Evolutionary conservation across 331 rosid species (phyloP), one percentile per base, ranked within the genome.

Genomic region (Pyrus hybrid): DNA sequence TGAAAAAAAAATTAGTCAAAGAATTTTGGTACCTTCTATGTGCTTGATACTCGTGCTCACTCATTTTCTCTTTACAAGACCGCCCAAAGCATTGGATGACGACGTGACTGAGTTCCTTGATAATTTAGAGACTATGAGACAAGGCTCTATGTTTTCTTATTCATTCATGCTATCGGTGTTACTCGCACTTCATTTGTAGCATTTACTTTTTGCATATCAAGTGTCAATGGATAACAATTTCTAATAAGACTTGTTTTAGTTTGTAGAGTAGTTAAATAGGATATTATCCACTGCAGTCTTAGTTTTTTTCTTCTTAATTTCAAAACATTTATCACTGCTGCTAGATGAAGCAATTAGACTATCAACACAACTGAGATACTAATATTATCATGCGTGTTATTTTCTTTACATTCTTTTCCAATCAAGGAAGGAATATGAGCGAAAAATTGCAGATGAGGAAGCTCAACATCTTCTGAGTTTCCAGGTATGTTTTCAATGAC

Each of bases 41-140:
- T 13, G 66, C 20, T 61, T 16, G 3, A 32, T 30, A 30, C 70
- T 47, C 7, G 20, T 47, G 3, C 54, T 47, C 29, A 49, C 26
- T 32, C 68, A 47, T 47, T 63, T 47, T n/a, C 60, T 66, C 57
- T 60, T 82, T 74, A 54, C 81, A 93, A 95, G 98, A 77, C 99
- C 99, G 11, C 97, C 99, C 58, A 94, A 94, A 88, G 93, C 99
- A 80, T 84, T 94, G 86, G 99, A 94, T 2, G 97, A 91, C 25
- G 99, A 94, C 6, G 99, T 90, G 92, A 87, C 96, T 1, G 95
- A 91, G 77, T 94, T 94, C 82, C 96, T 93, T 74, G 97, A 93
- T 14, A 88, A 74, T 18, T 80, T 76, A 73, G 97, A 93, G 82
- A 63, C 57, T 54, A 96, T 93, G 67, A 73, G 86, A 70, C 67